Conservation (phyloP, 345 rosid genomes). For the Sisymbrium altissimum region DNA sequence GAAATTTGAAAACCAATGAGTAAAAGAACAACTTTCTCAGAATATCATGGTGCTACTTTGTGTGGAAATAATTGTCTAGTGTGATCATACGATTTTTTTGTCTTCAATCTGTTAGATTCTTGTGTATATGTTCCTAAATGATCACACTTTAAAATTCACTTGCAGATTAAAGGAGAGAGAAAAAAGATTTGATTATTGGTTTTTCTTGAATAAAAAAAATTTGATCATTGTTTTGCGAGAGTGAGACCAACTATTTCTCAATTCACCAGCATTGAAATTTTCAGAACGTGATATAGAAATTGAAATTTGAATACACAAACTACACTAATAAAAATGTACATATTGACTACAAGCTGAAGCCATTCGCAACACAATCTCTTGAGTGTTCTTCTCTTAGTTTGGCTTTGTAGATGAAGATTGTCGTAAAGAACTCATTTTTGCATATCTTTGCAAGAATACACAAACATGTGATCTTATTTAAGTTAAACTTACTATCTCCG, state of each 20-base stretch:
- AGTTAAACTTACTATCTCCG: not conserved
- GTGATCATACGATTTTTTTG: slow-evolving; percentile 17
- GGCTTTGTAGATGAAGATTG: slow-evolving; percentile 37
- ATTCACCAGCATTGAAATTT: not conserved
- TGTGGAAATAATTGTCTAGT: slow-evolving; percentile 8
- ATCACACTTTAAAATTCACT: not conserved
- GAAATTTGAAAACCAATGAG: slow-evolving; percentile 21
- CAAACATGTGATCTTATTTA: not conserved
- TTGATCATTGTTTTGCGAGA: not conserved
- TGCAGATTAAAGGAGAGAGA: not conserved
- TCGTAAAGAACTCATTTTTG: slow-evolving; percentile 26
- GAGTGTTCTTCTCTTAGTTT: not conserved
- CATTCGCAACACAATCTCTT: not conserved
- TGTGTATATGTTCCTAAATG: slow-evolving; percentile 1
- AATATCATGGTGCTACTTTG: slow-evolving; percentile 25
- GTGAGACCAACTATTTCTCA: not conserved
- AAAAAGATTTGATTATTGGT: not conserved
- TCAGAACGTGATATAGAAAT: no score
- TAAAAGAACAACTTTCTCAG: slow-evolving; percentile 22
- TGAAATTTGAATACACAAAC: not conserved
- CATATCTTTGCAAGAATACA: not conserved
- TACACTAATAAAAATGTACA: slow-evolving; percentile 1
- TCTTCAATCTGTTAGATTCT: slow-evolving; percentile 19
- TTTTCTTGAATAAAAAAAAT: not conserved
- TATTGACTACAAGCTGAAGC: not conserved